Conservation (phyloP, 1,284 basidiomycete species). For the Puccinia hordei region DNA sequence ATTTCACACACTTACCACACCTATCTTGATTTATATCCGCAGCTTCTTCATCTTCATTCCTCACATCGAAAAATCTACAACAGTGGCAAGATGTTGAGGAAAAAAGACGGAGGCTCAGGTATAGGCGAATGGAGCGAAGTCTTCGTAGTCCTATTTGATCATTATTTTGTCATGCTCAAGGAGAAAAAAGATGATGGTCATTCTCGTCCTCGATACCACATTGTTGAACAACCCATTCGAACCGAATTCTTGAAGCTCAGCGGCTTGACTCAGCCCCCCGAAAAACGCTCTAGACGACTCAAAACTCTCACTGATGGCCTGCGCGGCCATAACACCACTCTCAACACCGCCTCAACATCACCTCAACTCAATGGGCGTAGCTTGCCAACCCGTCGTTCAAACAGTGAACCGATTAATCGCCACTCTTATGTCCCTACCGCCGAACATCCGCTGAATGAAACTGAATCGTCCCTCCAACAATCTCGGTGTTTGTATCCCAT, state of each 20-base stretch:
- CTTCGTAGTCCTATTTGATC: conserved; percentile 84
- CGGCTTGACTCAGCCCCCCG: conserved; percentile 20
- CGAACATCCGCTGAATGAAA: neutral
- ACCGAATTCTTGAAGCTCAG: conserved; percentile 39
- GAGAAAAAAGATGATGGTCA: conserved; percentile 29
- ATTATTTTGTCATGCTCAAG: conserved; percentile 68
- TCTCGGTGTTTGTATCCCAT: conserved; percentile 37
- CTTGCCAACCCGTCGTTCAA: neutral
- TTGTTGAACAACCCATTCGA: conserved; percentile 39
- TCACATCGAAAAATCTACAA: conserved; percentile 62
- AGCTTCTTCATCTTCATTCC: conserved; percentile 45
- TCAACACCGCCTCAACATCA: neutral
- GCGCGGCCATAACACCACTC: conserved; percentile 4
- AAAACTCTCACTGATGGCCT: conserved; percentile 11
- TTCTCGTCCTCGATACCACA: conserved; percentile 10
- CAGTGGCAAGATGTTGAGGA: conserved; percentile 77
- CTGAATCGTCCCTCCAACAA: conserved; percentile 19
- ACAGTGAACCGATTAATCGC: conserved; percentile 5
- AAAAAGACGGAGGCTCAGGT: conserved; percentile 69
- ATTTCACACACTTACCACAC: neutral
- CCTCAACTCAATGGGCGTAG: neutral
- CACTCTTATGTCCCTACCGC: neutral
- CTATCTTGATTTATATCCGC: neutral
- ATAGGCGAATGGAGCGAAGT: conserved; percentile 75
- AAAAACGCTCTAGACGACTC: conserved; percentile 34